These are phyloP conservation scores for Fusarium buxicola DNA, from an alignment of 2,329 filamentous ascomycete genomes.

Conservation along the genomic window DNA sequence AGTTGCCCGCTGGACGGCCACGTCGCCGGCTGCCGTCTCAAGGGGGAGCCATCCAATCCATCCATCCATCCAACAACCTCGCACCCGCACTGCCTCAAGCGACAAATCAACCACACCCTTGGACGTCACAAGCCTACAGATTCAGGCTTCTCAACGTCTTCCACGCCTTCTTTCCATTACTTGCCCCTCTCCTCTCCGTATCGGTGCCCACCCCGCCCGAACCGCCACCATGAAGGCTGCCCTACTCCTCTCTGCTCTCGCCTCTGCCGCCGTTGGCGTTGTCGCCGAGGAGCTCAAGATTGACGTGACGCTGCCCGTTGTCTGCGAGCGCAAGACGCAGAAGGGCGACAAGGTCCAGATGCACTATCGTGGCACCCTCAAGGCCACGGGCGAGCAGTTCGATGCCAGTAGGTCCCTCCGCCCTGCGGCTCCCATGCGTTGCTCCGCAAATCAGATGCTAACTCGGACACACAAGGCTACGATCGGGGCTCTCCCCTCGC, in stretches of 20 bases:
- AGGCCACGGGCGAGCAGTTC: slow-evolving; percentile 79
- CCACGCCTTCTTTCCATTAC: slow-evolving; percentile 9
- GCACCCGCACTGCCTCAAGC: slow-evolving; percentile 28
- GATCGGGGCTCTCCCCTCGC: slow-evolving; percentile 79
- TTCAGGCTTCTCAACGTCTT: slow-evolving; percentile 30
- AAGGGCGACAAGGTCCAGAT: slow-evolving; percentile 85
- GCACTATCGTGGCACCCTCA: slow-evolving; percentile 88
- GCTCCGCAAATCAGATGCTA: slow-evolving; percentile 13
- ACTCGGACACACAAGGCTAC: slow-evolving; percentile 64
- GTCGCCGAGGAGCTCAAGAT: slow-evolving; percentile 76
- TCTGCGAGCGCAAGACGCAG: slow-evolving; percentile 82
- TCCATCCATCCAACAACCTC: slow-evolving; percentile 29
- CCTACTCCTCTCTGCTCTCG: slow-evolving; percentile 62
- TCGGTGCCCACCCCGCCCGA: slow-evolving; percentile 24
- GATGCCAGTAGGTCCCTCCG: slow-evolving; percentile 71
- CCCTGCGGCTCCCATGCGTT: slow-evolving; percentile 17
- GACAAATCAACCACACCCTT: slow-evolving; percentile 33
- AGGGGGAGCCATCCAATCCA: slow-evolving; percentile 18
- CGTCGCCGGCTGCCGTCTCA: slow-evolving; percentile 33
- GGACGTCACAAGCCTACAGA: slow-evolving; percentile 40
- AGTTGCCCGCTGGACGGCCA: slow-evolving; percentile 37
- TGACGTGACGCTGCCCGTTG: slow-evolving; percentile 77
- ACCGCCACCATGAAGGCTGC: slow-evolving; percentile 61
- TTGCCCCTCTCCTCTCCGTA: slow-evolving; percentile 8
- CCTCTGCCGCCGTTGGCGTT: slow-evolving; percentile 62